Evolutionary conservation across 1,284 basidiomycete species (phyloP), one percentile per base, ranked within the genome.

Genomic region (Puccinia triticina): DNA sequence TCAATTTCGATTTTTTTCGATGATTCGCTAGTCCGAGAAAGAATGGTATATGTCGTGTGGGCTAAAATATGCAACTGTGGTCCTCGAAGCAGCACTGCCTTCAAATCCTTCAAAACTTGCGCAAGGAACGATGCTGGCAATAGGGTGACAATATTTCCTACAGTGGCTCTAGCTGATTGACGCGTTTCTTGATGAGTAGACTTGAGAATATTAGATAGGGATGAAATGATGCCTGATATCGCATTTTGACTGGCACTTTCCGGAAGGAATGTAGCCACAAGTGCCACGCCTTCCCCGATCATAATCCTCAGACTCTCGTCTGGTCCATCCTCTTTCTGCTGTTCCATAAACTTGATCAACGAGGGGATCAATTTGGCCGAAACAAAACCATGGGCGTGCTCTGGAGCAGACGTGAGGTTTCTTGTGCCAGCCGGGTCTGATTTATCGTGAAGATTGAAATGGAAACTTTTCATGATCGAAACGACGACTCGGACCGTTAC

Each of bases 1-100:
- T 94, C 90, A 55, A 87, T 82, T 83, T 94, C 91, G 11, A 92
- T 91, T 7, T 57, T 11, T 26, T 29, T 43, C 4, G 73, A 75
- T 26, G 73, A 59, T 46, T 75, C 73, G 40, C n/a, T 57, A 21
- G 37, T 61, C 37, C 40, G 34, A 26, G 73, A 43, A 26, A 99
- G 89, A 46, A 99, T 88, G 0, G 93, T 90, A 86, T 99, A 96
- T 0, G 91, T 90, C 0, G 93, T 92, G 84, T 93, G 94, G 0
- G 96, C 95, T 43, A 98, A 89, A 18, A 98, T 91, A 85, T 99
- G 96, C 0, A 97, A 91, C 84, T 99, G 97, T 0, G 97, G 95
- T 4, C 97, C 97, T 14, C 96, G 93, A 76, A 91, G 87, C 23
- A 99, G 90, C 0, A 95, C 93, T 0, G 90, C 91, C 26, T 93